Conservation (phyloP, 1,284 basidiomycete genomes). For the Exobasidium rhododendri region DNA sequence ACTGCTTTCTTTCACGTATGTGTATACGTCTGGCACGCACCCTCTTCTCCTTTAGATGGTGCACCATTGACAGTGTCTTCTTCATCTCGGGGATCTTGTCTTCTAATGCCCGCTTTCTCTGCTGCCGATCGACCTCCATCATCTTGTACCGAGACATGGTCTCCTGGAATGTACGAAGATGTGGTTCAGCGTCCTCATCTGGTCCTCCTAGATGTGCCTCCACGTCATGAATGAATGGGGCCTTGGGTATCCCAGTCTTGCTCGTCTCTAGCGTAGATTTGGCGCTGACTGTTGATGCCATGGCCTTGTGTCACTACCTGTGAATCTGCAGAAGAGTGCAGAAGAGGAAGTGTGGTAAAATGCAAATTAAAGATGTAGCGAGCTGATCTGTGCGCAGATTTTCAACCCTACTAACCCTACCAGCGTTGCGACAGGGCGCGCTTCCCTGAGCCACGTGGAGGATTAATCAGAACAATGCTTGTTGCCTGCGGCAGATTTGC, state of each 20-base stretch:
- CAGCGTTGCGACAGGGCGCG: too few relatives aligned
- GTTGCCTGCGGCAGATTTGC: background rate
- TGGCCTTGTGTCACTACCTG: too few relatives aligned
- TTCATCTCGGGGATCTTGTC: slow-evolving; percentile 96
- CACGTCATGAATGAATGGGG: slow-evolving; percentile 86
- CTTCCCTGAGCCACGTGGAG: background rate
- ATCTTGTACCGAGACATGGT: slow-evolving; percentile 95
- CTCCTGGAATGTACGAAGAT: slow-evolving; percentile 82
- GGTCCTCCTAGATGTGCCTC: slow-evolving; percentile 79
- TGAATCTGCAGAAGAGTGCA: background rate
- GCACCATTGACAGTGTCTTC: slow-evolving; percentile 86
- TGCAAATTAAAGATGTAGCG: background rate
- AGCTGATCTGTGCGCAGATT: background rate
- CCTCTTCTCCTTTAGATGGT: slow-evolving; percentile 64
- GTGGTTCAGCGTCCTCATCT: slow-evolving; percentile 73
- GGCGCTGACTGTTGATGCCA: background rate
- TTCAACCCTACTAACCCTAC: too few relatives aligned
- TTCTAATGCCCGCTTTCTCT: slow-evolving; percentile 74
- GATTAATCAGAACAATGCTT: background rate
- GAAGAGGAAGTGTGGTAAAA: background rate
- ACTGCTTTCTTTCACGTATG: background rate
- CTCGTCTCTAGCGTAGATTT: slow-evolving; percentile 58
- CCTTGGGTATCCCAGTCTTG: slow-evolving; percentile 85
- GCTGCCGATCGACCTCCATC: slow-evolving; percentile 85
- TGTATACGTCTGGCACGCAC: slow-evolving; percentile 57